These are phyloP conservation scores for Venturia effusa DNA, from an alignment of 2,329 filamentous ascomycete genomes.

Conservation along the genomic window DNA sequence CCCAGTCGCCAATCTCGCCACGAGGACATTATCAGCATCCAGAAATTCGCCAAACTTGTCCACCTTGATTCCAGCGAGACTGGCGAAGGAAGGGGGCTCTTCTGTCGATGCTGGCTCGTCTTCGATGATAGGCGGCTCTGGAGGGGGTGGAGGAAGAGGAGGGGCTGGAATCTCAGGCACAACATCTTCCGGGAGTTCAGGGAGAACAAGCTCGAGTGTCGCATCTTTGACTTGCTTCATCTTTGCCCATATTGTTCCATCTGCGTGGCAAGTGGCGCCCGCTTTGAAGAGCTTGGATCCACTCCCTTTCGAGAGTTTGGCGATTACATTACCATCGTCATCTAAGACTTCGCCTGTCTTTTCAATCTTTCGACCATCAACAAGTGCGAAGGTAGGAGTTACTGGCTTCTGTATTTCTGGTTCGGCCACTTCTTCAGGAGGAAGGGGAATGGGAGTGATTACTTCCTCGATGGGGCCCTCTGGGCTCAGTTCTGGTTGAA, in stretches of 20 bases:
- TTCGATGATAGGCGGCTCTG: constrained; percentile 13
- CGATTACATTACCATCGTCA: constrained; percentile 38
- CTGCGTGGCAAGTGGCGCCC: constrained; percentile 52
- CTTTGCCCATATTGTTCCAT: constrained; percentile 54
- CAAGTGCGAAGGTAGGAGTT: constrained; percentile 39
- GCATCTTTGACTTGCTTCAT: constrained; percentile 41
- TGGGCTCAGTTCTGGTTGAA: constrained; percentile 21
- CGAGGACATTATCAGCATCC: constrained; percentile 19
- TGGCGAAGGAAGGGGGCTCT: background rate
- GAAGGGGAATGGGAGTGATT: background rate
- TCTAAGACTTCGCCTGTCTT: constrained; percentile 39
- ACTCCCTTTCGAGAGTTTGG: constrained; percentile 35
- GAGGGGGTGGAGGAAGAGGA: background rate
- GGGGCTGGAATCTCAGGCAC: constrained; percentile 19
- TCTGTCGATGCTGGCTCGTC: constrained; percentile 17
- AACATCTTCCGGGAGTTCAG: constrained; percentile 29
- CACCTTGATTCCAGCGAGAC: background rate
- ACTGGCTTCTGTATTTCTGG: constrained; percentile 19
- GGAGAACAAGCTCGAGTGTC: constrained; percentile 13
- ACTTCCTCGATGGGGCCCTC: constrained; percentile 19
- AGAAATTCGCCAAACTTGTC: constrained; percentile 11
- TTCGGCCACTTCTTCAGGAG: background rate
- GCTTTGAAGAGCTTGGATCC: constrained; percentile 37
- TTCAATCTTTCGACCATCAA: constrained; percentile 41
- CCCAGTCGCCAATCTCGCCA: constrained; percentile 21